Base-by-base conservation (phyloP, 2,329 filamentous ascomycete species). In the Exophiala bonariae region DNA sequence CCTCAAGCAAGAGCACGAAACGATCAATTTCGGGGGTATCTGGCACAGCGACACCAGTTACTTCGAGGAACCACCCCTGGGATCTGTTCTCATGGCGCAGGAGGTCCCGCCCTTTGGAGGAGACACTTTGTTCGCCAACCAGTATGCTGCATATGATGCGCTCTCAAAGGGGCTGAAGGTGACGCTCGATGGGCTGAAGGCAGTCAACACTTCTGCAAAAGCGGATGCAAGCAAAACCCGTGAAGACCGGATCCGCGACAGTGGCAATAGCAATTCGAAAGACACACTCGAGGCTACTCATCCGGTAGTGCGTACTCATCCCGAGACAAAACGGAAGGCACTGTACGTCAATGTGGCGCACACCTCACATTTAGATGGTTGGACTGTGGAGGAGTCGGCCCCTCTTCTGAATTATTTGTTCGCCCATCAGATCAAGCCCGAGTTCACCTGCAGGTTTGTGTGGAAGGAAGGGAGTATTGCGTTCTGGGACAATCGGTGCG, bases 401-500 rank as follows among this genome's bases (percentile, higher is more conserved):
- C 55, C 57, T 4, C 28, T 63, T 14, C 43, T 62, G 32, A 52
- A 54, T 18, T 60, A 56, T 33, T 41, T 63, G 39, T 61, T 58
- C 31, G 20, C 44, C n/a, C 53, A 56, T 19, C 55, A 58, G 50
- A 39, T 54, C n/a, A 49, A 49, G 28, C 55, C 55, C 17, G 55
- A 58, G 39, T 56, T 56, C 16, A 58, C 55, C 7, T 58, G 55
- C 4, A 63, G 75, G 2, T 77, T 73, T 67, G 77, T 75, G 49
- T 78, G 76, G 74, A 59, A 66, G 0, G 69, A 72, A 5, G 74
- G 74, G 1, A 72, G 69, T 22, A 70, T 77, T 4, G 74, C 75
- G 1, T 72, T 78, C 60, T 78, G 75, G 74, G 75, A 78, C 44
- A 77, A 78, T 51, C 57, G 70, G 62, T 67, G 53, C 18, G 50